Base-by-base conservation (phyloP, 352 stramenopile genomes). In the Pythium rishiriense region DNA sequence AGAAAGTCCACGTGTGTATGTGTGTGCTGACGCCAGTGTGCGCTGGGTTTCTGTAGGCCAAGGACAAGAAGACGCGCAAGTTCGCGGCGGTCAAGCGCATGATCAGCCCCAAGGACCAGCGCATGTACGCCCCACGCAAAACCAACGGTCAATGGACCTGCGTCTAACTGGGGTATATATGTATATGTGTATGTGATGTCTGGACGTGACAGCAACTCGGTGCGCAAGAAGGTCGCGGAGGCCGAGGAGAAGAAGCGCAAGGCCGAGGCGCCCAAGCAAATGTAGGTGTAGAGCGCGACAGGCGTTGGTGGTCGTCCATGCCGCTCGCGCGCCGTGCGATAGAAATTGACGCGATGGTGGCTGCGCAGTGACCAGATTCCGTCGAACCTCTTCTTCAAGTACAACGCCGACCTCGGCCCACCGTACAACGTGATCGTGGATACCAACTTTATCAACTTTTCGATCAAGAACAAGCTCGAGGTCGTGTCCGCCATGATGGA, bases 381-480 rank as follows among this genome's bases (percentile, higher is more conserved):
- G 51, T 98, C 96, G 24, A 97, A 97, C 60, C 83, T 99, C 68
- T 99, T 99, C 75, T 99, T 99, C 83, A 97, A 99, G 74, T 99
- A 99, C 90, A 99, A 99, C 75, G 93, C 96, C 26, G 93, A 98
- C 47, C 83, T 99, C 17, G 98, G 98, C 5, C 96, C 96, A 39
- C 97, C 97, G 35, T 99, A 99, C 79, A 97, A 98, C 78, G 88
- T 99, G 43, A 78, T 99, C 15, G 86, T 99, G 48, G 98, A 99
- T 90, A 99, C 98, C 22, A 99, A 99, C 78, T 99, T 99, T 87
- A 99, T 99, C 78, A 99, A 99, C 76, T 99, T 99, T 67, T 98
- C 93, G 37, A 99, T 99, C 80, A 98, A 98, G 64, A 98, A 99
- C 86, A 98, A 98, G 71, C 89, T 99, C 59, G 98, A 99, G 72